A percentile compares a stretch with the other conserved stretches of the same genome.
phyloP scores from a whole-genome alignment of 2,329 filamentous ascomycete species.

The Beauveria scarabaeidicola region DNA sequence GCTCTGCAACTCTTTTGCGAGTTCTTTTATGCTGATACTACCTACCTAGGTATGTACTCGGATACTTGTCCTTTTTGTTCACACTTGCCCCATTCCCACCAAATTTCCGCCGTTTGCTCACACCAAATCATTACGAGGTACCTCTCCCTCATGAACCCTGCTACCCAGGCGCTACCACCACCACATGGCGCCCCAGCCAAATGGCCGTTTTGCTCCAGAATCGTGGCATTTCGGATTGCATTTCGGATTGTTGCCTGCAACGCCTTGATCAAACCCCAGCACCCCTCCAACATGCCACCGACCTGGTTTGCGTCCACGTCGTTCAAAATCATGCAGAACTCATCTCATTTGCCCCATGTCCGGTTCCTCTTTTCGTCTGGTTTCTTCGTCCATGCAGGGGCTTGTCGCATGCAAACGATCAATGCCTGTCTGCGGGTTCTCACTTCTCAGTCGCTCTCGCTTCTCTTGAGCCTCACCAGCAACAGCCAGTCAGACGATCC shows the following conservation, averaged over 20 bases:
- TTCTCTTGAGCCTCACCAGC: not conserved
- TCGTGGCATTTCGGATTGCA: slow-evolving; percentile 2
- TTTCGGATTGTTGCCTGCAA: not conserved
- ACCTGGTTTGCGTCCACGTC: not conserved
- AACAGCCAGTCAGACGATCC: not conserved
- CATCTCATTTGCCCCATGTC: not conserved
- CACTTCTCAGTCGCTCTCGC: not conserved
- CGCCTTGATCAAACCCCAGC: not conserved
- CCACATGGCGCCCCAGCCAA: not conserved
- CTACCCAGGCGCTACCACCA: not conserved
- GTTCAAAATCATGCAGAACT: not conserved
- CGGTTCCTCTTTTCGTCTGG: not conserved
- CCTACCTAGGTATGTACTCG: too few relatives aligned
- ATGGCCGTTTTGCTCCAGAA: not conserved
- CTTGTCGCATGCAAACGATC: not conserved
- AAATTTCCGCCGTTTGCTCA: not conserved
- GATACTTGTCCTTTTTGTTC: too few relatives aligned
- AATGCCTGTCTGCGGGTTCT: not conserved
- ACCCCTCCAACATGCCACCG: not conserved
- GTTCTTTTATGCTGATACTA: too few relatives aligned
- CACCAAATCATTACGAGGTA: not conserved
- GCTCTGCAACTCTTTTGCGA: too few relatives aligned
- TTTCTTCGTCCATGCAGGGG: not conserved
- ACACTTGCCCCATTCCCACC: not conserved
- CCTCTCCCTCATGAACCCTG: not conserved